Evolutionary conservation across 2,329 filamentous ascomycete species (phyloP).

Genomic region (Botrytis fabae): DNA sequence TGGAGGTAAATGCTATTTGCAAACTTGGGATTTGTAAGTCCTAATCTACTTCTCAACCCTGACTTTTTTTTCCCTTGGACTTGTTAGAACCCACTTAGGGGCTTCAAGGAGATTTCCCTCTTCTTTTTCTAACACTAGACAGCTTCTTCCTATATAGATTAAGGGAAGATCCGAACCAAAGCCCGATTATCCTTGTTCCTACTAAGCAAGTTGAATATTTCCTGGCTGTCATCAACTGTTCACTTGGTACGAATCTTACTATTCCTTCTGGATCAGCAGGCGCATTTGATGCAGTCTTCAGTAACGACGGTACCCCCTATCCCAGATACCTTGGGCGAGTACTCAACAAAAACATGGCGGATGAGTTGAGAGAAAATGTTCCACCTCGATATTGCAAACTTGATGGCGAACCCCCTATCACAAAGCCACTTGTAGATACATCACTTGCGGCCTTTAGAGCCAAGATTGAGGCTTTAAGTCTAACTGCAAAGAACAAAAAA

Average conservation of each 20-base stretch:
- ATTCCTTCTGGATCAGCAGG: constrained; percentile 56
- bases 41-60: not conserved
- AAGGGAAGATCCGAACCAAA: constrained; percentile 45
- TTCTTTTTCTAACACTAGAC: not conserved
- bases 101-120: not conserved
- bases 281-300: constrained; percentile 64
- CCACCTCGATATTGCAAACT: constrained; percentile 37
- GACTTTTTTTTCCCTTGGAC: constrained; percentile 3
- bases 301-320: constrained; percentile 56
- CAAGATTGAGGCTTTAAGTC: constrained; percentile 54
- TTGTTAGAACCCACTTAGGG: not conserved
- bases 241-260: constrained; percentile 53
- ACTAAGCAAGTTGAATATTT: constrained; percentile 65
- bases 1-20: constrained; percentile 55
- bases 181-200: constrained; percentile 66
- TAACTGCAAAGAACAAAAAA: constrained; percentile 50
- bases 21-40: constrained; percentile 75
- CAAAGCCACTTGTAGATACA: constrained; percentile 40
- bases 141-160: constrained; percentile 69
- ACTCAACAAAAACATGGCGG: constrained; percentile 43
- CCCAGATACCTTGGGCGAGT: constrained; percentile 69
- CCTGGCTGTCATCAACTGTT: constrained; percentile 63
- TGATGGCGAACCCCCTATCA: constrained; percentile 34
- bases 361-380: constrained; percentile 37
- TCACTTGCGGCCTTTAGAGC: constrained; percentile 52